phyloP scores from a whole-genome alignment of 441 rosid genomes.

The Mallotus repandus region DNA sequence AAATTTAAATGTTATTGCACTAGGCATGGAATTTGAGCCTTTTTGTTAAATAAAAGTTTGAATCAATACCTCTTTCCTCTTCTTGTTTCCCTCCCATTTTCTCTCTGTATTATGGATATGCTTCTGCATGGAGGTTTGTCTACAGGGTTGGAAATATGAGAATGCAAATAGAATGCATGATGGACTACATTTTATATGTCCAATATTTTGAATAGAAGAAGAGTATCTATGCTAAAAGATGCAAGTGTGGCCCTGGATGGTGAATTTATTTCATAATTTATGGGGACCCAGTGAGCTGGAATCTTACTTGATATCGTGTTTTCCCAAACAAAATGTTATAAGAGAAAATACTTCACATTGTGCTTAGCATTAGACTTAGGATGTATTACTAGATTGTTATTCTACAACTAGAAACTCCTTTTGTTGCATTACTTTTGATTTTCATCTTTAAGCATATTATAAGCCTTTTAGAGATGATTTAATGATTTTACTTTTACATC shows the following conservation, averaged over 20 bases:
- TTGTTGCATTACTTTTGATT: neutral
- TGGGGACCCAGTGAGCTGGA: neutral
- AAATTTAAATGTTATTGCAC: neutral
- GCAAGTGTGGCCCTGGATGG: neutral
- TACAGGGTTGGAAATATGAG: neutral
- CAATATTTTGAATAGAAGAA: neutral
- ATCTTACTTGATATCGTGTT: neutral
- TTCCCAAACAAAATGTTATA: neutral
- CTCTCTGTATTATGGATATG: neutral
- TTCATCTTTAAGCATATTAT: constrained; percentile 1
- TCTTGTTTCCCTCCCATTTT: neutral
- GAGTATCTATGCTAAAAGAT: neutral
- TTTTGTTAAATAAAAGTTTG: constrained; percentile 9
- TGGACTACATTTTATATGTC: neutral
- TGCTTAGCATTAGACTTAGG: neutral
- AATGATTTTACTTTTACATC: constrained; percentile 2
- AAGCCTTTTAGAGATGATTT: constrained; percentile 3
- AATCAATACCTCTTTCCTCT: neutral
- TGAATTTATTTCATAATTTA: neutral
- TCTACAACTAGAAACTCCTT: too few species aligned
- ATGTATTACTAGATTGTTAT: too few species aligned
- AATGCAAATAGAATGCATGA: constrained; percentile 1
- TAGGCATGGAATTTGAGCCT: neutral
- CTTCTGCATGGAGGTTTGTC: neutral
- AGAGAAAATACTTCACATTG: neutral